Percentiles rank a stretch among this genome's conserved stretches.
phyloP scores from a whole-genome alignment of 208 protist genomes.

The Leishmania turanica region DNA sequence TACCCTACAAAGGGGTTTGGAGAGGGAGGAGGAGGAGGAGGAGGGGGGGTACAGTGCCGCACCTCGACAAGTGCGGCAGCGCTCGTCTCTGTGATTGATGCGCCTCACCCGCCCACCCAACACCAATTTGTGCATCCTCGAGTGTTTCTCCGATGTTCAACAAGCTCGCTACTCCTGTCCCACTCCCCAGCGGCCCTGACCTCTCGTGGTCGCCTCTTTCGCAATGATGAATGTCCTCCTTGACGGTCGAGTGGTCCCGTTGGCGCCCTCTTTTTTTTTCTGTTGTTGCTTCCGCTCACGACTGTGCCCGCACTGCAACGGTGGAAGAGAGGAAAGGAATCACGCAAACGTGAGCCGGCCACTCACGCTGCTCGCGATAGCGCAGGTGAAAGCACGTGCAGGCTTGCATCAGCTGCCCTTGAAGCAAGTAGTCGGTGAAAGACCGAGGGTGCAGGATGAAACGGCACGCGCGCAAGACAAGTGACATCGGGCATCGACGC shows the following conservation, averaged over 20 bases:
- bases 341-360: background rate
- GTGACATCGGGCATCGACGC: background rate
- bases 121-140: background rate
- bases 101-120: too few species aligned
- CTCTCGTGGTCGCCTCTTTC: background rate
- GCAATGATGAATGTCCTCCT: background rate
- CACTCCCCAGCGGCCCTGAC: background rate
- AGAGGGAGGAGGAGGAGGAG: too few species aligned
- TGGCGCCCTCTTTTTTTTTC: background rate
- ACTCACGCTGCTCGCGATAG: background rate
- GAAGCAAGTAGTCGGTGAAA: background rate
- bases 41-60: background rate
- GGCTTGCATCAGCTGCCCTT: background rate
- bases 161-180: background rate
- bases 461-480: background rate
- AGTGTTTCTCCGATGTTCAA: background rate
- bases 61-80: background rate
- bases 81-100: background rate
- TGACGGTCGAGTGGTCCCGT: background rate
- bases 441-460: background rate
- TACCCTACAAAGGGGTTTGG: background rate
- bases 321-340: background rate
- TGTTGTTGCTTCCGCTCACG: background rate
- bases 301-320: background rate
- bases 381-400: background rate